phyloP scores from a whole-genome alignment of 2,329 filamentous ascomycete species.

The Teratosphaeria pseudoeucalypti region DNA sequence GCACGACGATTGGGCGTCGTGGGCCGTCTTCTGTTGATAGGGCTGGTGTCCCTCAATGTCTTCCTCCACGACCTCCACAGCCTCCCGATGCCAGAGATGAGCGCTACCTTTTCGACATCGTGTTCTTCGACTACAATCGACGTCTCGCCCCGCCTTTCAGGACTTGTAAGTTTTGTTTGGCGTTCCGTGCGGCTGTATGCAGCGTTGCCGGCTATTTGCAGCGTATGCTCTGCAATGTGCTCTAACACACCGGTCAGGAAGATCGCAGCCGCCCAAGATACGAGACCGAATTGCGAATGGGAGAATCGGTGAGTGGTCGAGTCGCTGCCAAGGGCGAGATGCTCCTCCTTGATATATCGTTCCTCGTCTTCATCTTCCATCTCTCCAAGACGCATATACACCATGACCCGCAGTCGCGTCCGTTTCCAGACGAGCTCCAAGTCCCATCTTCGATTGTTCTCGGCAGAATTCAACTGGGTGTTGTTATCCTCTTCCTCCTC shows the following conservation, averaged over 20 bases:
- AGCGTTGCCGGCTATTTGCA: slow-evolving; percentile 78
- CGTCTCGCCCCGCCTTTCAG: not conserved
- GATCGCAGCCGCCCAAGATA: slow-evolving; percentile 87
- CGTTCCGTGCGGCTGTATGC: slow-evolving; percentile 54
- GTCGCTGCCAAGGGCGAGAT: slow-evolving; percentile 51
- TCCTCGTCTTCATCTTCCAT: slow-evolving; percentile 98
- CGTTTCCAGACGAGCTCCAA: slow-evolving; percentile 91
- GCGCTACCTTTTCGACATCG: slow-evolving; percentile 85
- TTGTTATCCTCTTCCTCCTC: slow-evolving; percentile 57
- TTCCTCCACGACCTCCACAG: slow-evolving; percentile 96
- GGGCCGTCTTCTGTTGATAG: not conserved
- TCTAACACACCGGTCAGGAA: slow-evolving; percentile 93
- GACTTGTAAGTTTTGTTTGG: slow-evolving; percentile 11
- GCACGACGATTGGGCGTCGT: not conserved
- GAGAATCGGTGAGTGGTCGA: slow-evolving; percentile 38
- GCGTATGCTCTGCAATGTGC: slow-evolving; percentile 81
- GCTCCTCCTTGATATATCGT: slow-evolving; percentile 70
- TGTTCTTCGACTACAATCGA: slow-evolving; percentile 70
- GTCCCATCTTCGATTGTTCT: slow-evolving; percentile 58
- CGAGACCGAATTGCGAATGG: slow-evolving; percentile 29
- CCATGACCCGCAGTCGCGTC: slow-evolving; percentile 88
- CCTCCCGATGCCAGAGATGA: slow-evolving; percentile 78
- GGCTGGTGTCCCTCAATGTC: slow-evolving; percentile 45
- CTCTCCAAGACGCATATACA: slow-evolving; percentile 91
- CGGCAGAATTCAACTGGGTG: slow-evolving; percentile 17